Base-by-base conservation (phyloP, 345 rosid species). In the Pistacia atlantica region DNA sequence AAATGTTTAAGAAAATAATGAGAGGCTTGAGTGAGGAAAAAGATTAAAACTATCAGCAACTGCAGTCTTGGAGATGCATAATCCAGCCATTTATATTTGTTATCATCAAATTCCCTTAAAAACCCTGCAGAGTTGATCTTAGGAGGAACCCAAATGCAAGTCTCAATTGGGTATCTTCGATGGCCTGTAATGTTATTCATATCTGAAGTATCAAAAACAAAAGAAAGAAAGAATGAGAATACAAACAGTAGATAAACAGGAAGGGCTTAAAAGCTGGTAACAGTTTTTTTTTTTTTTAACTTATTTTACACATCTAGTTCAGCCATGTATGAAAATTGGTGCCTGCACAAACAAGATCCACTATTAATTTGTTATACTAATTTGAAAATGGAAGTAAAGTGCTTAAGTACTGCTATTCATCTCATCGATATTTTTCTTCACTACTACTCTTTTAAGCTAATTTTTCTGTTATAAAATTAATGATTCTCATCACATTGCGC, bases 1-100 rank as follows among this genome's bases (percentile, higher is more conserved):
- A 78, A 4, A 38, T 55, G 55, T 69, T 71, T 80, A 33, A 83
- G 78, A 3, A 60, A 22, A 4, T 71, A 74, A 67, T 73, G 59
- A 62, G 46, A 38, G 8, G 31, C n/a, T 33, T 78, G 84, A 8
- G 86, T 68, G 45, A 72, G 16, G 11, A 11, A 7, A 35, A 80
- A 67, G 12, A 72, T 70, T 3, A 73, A 9, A 10, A 51, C 13
- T 52, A 78, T 63, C 33, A 78, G 78, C 18, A 83, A 42, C 22
- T 72, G 45, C 25, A 78, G 5, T 49, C 61, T 72, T 16, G 86
- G 82, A 46, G 46, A 13, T 20, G 46, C 18, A 78, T 4, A 62
- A 45, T 67, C 74, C 42, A 75, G 35, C 45, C 80, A 38, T 2
- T 31, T 14, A 1, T 20, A 18, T 3, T 4, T 16, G 12, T 20